Base-by-base conservation (phyloP, 306 rosid species). In the Gillenia trifoliata region DNA sequence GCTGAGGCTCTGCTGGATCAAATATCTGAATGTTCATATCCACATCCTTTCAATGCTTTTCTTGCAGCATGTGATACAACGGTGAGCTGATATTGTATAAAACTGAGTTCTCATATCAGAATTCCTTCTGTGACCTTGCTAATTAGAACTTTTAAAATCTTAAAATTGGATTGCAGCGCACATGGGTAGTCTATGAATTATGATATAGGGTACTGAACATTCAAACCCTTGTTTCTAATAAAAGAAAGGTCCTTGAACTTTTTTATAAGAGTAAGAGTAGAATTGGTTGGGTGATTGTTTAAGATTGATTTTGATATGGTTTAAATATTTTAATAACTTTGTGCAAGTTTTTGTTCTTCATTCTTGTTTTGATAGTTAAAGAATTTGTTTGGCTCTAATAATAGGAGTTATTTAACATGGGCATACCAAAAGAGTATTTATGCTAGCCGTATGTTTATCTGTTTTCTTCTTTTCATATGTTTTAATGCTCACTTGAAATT, bases 1-100 rank as follows among this genome's bases (percentile, higher is more conserved):
- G 98, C 97, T 0, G 92, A 93, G 86, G 75, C 84, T 86, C 66
- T 91, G 30, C 86, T 93, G 76, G 72, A 88, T 81, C 91, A 80
- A 81, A 78, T 91, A 77, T 77, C 87, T 50, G 50, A 36, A 43
- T 77, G 83, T 72, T 72, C 65, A 38, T 8, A 55, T 78, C 84
- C 86, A 28, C 19, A 85, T 72, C 90, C 91, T 52, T 91, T 84
- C 75, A 86, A 91, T 85, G 84, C 81, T 78, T 83, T 88, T 83
- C 80, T 89, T 60, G 84, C 79, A 29, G 83, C 96, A 55, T 93
- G 93, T 74, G 86, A 89, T 72, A 64, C 25, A 79, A 66, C 80
- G 96, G 98, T 93, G 88, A 82, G 98, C 59, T 74, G 59, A 54
- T 66, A 71, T 68, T 71, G 74, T 59, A 63, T 50, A 20, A 20